Conservation (phyloP, 83 land plant genomes). For the Picea abies region DNA sequence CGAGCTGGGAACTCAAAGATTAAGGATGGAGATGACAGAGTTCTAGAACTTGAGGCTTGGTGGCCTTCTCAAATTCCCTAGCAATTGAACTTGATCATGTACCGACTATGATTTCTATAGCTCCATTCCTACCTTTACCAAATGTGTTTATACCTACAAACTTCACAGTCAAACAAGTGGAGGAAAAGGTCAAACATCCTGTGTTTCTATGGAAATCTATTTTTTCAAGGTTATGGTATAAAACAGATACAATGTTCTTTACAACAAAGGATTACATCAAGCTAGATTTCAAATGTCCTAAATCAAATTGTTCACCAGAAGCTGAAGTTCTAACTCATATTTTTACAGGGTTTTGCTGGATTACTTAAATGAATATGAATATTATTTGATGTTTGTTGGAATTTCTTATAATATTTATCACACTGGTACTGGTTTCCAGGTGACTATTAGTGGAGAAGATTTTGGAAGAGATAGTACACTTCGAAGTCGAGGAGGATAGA, state of each 20-base stretch:
- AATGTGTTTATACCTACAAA: background rate
- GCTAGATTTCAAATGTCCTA: constrained; percentile 84
- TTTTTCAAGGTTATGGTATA: constrained; percentile 86
- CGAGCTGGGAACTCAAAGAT: constrained; percentile 15
- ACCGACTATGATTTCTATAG: constrained; percentile 64
- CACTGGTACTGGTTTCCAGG: constrained; percentile 31
- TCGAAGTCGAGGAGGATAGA: constrained; percentile 81
- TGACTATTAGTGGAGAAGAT: constrained; percentile 71
- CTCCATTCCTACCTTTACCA: constrained; percentile 5
- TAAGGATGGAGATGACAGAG: no score
- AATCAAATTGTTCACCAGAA: constrained; percentile 76
- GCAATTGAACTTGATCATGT: constrained; percentile 68
- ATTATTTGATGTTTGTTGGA: no score
- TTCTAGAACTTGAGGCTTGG: constrained; percentile 26
- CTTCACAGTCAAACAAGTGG: background rate
- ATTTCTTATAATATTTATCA: no score
- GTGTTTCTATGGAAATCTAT: constrained; percentile 52
- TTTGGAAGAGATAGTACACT: constrained; percentile 63
- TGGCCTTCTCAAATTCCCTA: constrained; percentile 44
- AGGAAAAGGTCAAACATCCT: constrained; percentile 55
- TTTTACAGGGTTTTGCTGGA: constrained; percentile 78
- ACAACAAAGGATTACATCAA: constrained; percentile 85
- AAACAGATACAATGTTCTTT: constrained; percentile 72
- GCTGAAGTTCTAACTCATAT: constrained; percentile 76
- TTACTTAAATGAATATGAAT: constrained; percentile 81